phyloP scores from a whole-genome alignment of 2,329 filamentous ascomycete genomes.

The Phialemonium atrogriseum region DNA sequence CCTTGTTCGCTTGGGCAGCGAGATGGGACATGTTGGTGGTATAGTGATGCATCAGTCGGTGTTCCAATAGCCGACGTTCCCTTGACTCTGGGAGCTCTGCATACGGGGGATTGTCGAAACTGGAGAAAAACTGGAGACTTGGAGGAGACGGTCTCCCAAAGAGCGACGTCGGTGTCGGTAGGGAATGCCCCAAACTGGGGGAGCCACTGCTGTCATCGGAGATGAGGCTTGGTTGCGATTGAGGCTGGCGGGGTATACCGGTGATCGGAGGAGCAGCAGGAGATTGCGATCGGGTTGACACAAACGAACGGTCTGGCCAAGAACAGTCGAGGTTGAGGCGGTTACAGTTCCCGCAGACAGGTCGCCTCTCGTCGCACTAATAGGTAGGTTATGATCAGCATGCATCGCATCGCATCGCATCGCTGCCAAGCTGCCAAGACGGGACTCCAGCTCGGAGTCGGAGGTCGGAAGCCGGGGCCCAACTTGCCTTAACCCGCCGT shows the following conservation, averaged over 20 bases:
- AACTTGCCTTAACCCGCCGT: slow-evolving; percentile 19
- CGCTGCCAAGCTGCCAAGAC: not conserved
- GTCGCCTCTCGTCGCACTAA: slow-evolving; percentile 17
- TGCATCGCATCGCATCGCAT: not conserved
- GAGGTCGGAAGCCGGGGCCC: not conserved
- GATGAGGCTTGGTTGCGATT: not conserved
- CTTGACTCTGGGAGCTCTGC: slow-evolving; percentile 14
- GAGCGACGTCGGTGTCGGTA: no score
- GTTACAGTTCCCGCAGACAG: slow-evolving; percentile 16
- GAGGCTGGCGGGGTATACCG: slow-evolving; percentile 1
- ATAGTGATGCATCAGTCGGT: slow-evolving; percentile 19
- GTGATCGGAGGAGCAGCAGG: slow-evolving; percentile 1
- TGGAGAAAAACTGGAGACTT: slow-evolving; percentile 3
- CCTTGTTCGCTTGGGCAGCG: slow-evolving; percentile 11
- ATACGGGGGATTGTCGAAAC: slow-evolving; percentile 5
- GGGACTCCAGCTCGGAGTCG: not conserved
- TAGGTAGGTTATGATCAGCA: not conserved
- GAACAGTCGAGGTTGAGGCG: slow-evolving; percentile 14
- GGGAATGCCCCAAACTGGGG: no score
- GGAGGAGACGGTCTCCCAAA: no score
- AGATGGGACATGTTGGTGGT: slow-evolving; percentile 7
- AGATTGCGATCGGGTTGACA: not conserved
- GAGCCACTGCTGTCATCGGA: slow-evolving; percentile 1
- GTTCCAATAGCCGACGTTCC: slow-evolving; percentile 16
- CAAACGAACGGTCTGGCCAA: slow-evolving; percentile 9